Conservation (phyloP, 176 grass and related monocot species). For the Guadua angustifolia region DNA sequence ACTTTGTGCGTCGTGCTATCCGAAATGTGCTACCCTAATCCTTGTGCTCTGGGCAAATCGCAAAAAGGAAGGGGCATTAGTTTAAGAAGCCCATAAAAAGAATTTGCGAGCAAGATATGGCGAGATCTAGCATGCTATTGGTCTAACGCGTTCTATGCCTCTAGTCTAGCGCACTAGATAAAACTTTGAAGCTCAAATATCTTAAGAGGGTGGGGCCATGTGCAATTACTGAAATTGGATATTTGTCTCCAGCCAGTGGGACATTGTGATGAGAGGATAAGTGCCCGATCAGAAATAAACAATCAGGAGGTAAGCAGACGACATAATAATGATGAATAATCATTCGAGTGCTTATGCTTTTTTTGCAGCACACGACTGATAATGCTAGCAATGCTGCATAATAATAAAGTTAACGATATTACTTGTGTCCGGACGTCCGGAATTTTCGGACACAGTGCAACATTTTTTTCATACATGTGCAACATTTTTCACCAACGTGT, state of each 20-base stretch:
- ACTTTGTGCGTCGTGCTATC: slow-evolving; percentile 23
- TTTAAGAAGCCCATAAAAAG: slow-evolving; percentile 17
- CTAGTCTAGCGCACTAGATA: neutral
- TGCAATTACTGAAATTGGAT: slow-evolving; percentile 8
- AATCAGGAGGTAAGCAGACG: neutral
- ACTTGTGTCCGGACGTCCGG: too few relatives aligned
- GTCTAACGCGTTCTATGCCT: slow-evolving; percentile 2
- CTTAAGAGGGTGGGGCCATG: neutral
- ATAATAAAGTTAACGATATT: slow-evolving; percentile 15
- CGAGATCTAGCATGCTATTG: slow-evolving; percentile 37
- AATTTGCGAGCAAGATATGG: slow-evolving; percentile 21
- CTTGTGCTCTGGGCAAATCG: slow-evolving; percentile 8
- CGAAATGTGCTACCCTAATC: slow-evolving; percentile 15
- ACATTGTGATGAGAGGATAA: slow-evolving; percentile 36
- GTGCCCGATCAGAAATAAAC: slow-evolving; percentile 16
- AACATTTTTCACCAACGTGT: too few relatives aligned
- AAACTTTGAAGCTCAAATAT: slow-evolving; percentile 23
- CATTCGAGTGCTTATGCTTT: neutral
- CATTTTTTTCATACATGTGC: too few relatives aligned
- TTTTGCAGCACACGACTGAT: slow-evolving; percentile 21
- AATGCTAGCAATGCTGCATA: neutral
- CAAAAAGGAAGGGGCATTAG: neutral
- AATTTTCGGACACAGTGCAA: too few relatives aligned
- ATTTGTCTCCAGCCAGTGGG: slow-evolving; percentile 22
- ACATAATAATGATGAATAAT: neutral